Percentiles rank a stretch among this genome's conserved stretches.
phyloP scores from a whole-genome alignment of 148 eudicot species.

The Bassia scoparia region DNA sequence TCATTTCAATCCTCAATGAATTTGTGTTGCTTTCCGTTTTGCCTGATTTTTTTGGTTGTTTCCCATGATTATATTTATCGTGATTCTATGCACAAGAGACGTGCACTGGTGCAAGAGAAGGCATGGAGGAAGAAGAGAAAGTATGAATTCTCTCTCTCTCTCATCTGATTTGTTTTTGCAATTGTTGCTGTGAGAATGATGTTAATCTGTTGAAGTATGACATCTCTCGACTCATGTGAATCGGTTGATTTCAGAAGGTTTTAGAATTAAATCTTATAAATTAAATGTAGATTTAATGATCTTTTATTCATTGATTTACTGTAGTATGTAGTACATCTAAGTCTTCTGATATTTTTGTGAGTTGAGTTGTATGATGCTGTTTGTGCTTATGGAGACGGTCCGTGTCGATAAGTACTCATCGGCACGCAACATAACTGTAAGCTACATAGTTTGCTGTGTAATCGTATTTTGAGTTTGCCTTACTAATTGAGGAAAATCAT shows the following conservation, averaged over 20 bases:
- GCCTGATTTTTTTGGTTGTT: not conserved
- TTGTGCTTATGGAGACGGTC: constrained; percentile 32
- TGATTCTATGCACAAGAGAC: constrained; percentile 82
- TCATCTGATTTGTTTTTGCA: too few relatives aligned
- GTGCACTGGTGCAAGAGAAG: constrained; percentile 89
- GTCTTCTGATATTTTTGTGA: too few relatives aligned
- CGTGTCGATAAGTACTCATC: constrained; percentile 28
- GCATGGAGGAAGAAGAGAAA: constrained; percentile 89
- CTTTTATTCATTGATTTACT: too few relatives aligned
- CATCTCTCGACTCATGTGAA: too few relatives aligned
- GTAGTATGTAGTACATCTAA: too few relatives aligned
- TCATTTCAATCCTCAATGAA: not conserved
- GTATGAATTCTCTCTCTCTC: constrained; percentile 25
- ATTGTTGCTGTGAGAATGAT: too few relatives aligned
- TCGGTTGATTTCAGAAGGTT: too few relatives aligned
- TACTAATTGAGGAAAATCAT: not conserved
- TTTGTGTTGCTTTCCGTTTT: not conserved
- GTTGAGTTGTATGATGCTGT: not conserved
- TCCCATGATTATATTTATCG: constrained; percentile 39
- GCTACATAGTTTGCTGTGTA: constrained; percentile 24
- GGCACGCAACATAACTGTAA: constrained; percentile 29
- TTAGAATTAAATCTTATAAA: too few relatives aligned
- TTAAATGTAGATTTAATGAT: too few relatives aligned
- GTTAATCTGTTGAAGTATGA: too few relatives aligned
- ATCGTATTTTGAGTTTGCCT: not conserved